phyloP scores from a whole-genome alignment of 1,284 basidiomycete genomes.

The Ustilago xerochloae region DNA sequence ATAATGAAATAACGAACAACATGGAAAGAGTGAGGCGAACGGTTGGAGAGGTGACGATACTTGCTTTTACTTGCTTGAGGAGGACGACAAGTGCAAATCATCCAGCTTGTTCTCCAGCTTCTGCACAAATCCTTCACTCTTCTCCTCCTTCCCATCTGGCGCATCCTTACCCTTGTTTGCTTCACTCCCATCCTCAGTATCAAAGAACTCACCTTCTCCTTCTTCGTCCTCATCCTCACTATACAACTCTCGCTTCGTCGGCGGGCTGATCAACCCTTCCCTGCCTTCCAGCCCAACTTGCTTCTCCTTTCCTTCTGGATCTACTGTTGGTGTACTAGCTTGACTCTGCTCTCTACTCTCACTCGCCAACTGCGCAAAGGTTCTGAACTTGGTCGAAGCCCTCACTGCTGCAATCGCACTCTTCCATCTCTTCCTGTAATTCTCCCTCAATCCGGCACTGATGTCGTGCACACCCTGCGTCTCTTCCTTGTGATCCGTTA shows the following conservation, averaged over 20 bases:
- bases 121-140: slow-evolving; percentile 23
- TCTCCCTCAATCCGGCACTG: slow-evolving; percentile 65
- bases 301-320: neutral
- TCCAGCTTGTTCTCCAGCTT: slow-evolving; percentile 37
- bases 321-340: slow-evolving; percentile 3
- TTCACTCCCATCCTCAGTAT: slow-evolving; percentile 36
- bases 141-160: neutral
- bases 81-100: slow-evolving; percentile 13
- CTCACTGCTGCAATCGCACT: slow-evolving; percentile 65
- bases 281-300: slow-evolving; percentile 13
- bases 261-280: slow-evolving; percentile 43
- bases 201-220: slow-evolving; percentile 32
- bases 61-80: slow-evolving; percentile 11
- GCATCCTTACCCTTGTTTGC: neutral
- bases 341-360: slow-evolving; percentile 23
- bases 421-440: slow-evolving; percentile 66
- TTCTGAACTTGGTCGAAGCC: slow-evolving; percentile 64
- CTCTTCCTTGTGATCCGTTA: slow-evolving; percentile 45
- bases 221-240: slow-evolving; percentile 42
- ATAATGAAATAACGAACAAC: neutral
- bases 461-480: slow-evolving; percentile 56
- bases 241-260: slow-evolving; percentile 50
- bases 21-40: neutral
- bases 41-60: neutral
- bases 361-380: slow-evolving; percentile 50